These are phyloP conservation scores for Leccinellum albellum DNA, from an alignment of 768 basidiomycete genomes.

Conservation along the genomic window DNA sequence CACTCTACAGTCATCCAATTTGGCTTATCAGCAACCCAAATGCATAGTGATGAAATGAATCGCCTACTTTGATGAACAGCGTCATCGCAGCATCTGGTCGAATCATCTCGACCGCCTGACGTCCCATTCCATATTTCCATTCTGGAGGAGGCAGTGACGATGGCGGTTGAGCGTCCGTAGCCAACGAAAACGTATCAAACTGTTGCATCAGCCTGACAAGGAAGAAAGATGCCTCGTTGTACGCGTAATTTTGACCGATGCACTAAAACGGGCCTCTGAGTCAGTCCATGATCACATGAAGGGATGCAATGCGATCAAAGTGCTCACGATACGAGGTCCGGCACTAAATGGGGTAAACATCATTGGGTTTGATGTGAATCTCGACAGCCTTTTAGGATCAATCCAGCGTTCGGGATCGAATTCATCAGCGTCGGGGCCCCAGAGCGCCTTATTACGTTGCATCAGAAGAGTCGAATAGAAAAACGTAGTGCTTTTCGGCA, in stretches of 20 bases:
- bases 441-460: conserved; percentile 63
- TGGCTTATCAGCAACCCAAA: conserved; percentile 1
- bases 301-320: neutral
- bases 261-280: conserved; percentile 40
- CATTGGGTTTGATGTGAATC: conserved; percentile 54
- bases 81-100: conserved; percentile 65
- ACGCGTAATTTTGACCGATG: conserved; percentile 70
- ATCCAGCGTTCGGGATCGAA: conserved; percentile 82
- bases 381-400: conserved; percentile 48
- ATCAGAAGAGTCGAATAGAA: conserved; percentile 60
- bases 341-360: conserved; percentile 76
- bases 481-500: conserved; percentile 55
- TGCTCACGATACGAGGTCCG: conserved; percentile 53
- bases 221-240: conserved; percentile 73
- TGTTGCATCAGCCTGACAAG: conserved; percentile 64
- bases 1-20: conserved; percentile 47
- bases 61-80: conserved; percentile 58
- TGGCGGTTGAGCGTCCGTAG: conserved; percentile 56
- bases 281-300: conserved; percentile 7
- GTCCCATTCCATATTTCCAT: conserved; percentile 44
- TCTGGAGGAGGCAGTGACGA: conserved; percentile 59
- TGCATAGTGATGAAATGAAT: conserved; percentile 3
- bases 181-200: conserved; percentile 57
- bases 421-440: conserved; percentile 74
- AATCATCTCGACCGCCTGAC: conserved; percentile 54